Conservation (phyloP, 495 filamentous ascomycete species). For the Friedmanniomyces simplex region DNA sequence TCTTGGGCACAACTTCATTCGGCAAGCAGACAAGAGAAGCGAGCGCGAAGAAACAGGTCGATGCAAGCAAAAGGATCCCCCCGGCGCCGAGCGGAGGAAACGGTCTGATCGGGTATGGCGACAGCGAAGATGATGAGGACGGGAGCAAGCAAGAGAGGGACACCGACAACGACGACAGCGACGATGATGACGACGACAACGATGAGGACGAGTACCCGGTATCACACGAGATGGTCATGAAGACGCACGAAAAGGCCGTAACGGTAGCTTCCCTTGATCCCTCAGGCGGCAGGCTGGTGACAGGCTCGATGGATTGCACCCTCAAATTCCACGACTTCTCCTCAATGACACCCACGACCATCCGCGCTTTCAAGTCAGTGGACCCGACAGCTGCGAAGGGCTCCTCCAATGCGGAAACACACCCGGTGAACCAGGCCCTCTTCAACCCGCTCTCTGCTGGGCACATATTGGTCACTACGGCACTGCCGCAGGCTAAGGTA, state of each 20-base stretch:
- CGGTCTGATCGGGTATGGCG: slow-evolving; percentile 17
- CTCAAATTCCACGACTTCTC: slow-evolving; percentile 92
- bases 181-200: slow-evolving; percentile 50
- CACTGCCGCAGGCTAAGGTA: slow-evolving; percentile 79
- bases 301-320: slow-evolving; percentile 80
- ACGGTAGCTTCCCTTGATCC: slow-evolving; percentile 77
- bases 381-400: slow-evolving; percentile 72
- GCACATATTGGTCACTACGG: slow-evolving; percentile 74
- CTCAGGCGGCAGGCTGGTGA: slow-evolving; percentile 72
- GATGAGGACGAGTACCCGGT: slow-evolving; percentile 87
- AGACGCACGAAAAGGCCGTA: slow-evolving; percentile 82
- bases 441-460: slow-evolving; percentile 79
- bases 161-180: slow-evolving; percentile 43
- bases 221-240: slow-evolving; percentile 83
- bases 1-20: slow-evolving; percentile 66
- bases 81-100: not conserved
- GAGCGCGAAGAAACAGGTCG: slow-evolving; percentile 68
- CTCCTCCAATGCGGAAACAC: slow-evolving; percentile 66
- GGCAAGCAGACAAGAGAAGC: slow-evolving; percentile 67
- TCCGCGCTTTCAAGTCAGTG: slow-evolving; percentile 84
- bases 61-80: slow-evolving; percentile 55
- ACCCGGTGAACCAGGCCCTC: slow-evolving; percentile 71
- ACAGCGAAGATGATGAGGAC: slow-evolving; percentile 26
- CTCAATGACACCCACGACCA: slow-evolving; percentile 86
- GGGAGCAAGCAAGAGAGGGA: slow-evolving; percentile 31